These are phyloP conservation scores for Symbiodinium pilosum DNA, from an alignment of 73 alveolate species.

Conservation along the genomic window DNA sequence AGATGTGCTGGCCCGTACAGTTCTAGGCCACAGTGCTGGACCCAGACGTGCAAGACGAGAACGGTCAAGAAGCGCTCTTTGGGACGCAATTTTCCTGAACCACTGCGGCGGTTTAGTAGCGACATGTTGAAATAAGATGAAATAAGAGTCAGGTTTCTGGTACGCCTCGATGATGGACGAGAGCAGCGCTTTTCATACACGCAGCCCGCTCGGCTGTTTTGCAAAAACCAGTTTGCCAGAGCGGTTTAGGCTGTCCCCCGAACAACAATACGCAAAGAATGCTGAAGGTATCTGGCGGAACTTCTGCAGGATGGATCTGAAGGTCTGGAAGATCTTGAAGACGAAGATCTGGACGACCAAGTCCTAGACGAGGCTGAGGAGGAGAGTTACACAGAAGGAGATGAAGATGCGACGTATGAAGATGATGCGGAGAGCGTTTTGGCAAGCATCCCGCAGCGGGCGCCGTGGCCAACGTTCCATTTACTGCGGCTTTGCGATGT, in stretches of 20 bases:
- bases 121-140: neutral
- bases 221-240: neutral
- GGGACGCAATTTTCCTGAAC: neutral
- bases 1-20: no score
- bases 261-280: neutral
- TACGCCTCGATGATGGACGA: neutral
- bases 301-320: constrained; percentile 16
- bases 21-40: neutral
- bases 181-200: neutral
- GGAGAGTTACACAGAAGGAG: neutral
- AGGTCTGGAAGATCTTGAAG: neutral
- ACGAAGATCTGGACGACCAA: neutral
- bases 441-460: constrained; percentile 58
- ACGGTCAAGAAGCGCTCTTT: neutral
- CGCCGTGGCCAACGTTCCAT: constrained; percentile 74
- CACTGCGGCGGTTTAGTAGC: neutral
- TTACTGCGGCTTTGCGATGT: constrained; percentile 42
- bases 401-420: no score
- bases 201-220: neutral
- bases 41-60: neutral
- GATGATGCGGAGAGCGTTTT: no score
- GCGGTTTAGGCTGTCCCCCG: neutral
- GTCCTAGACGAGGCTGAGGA: neutral
- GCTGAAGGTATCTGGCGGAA: constrained; percentile 41
- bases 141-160: neutral